Conservation (phyloP, 2,329 filamentous ascomycete species). For the Dendrostoma leiphaemia region DNA sequence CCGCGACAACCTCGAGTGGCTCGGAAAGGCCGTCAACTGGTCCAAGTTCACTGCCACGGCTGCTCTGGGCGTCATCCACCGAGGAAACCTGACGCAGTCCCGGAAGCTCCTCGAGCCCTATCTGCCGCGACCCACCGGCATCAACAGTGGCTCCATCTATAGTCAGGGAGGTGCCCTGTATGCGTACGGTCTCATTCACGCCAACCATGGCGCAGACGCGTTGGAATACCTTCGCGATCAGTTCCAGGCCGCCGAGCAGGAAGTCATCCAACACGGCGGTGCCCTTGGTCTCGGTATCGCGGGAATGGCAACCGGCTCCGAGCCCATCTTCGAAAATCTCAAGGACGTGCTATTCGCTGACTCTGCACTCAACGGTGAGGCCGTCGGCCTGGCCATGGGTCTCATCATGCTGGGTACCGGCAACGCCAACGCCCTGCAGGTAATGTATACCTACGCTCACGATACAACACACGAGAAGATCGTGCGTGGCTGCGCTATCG, state of each 20-base stretch:
- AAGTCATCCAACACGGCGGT: slow-evolving; percentile 95
- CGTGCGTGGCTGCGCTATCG: slow-evolving; percentile 88
- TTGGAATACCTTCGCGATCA: slow-evolving; percentile 74
- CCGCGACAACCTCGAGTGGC: slow-evolving; percentile 95
- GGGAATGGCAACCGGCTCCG: slow-evolving; percentile 92
- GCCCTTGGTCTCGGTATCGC: slow-evolving; percentile 94
- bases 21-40: slow-evolving; percentile 98
- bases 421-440: slow-evolving; percentile 86
- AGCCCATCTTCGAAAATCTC: slow-evolving; percentile 87
- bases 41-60: slow-evolving; percentile 98
- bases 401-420: slow-evolving; percentile 98
- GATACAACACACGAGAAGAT: slow-evolving; percentile 99
- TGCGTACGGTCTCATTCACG: slow-evolving; percentile 92
- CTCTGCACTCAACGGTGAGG: slow-evolving; percentile 94
- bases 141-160: slow-evolving; percentile 82
- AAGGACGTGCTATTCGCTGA: slow-evolving; percentile 87
- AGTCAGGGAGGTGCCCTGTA: slow-evolving; percentile 96
- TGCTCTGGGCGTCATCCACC: slow-evolving; percentile 92
- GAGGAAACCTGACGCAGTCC: slow-evolving; percentile 90
- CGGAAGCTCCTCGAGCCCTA: slow-evolving; percentile 94
- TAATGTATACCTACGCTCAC: slow-evolving; percentile 97
- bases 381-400: slow-evolving; percentile 93
- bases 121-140: slow-evolving; percentile 72
- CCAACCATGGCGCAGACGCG: slow-evolving; percentile 93
- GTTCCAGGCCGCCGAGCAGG: slow-evolving; percentile 75